phyloP scores from a whole-genome alignment of 768 basidiomycete species.

The Pisolithus sp. region DNA sequence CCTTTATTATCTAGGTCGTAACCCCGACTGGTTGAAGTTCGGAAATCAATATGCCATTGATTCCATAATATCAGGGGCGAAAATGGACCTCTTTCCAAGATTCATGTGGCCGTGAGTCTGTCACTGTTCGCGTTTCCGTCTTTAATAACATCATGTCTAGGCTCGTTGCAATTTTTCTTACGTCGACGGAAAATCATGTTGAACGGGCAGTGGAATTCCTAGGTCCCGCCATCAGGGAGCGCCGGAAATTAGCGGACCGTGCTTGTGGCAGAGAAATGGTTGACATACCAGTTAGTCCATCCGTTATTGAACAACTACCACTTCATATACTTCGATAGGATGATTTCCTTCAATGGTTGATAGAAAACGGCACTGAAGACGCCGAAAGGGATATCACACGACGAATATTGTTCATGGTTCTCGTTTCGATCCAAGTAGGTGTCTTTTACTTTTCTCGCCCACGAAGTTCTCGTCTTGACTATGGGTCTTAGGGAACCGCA shows the following conservation, averaged over 20 bases:
- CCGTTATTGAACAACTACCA: neutral
- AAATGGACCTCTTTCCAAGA: conserved; percentile 27
- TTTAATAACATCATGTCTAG: conserved; percentile 5
- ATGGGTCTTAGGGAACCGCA: neutral
- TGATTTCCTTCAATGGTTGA: conserved; percentile 31
- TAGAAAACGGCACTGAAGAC: conserved; percentile 18
- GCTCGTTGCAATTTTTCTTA: conserved; percentile 11
- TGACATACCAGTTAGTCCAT: conserved; percentile 2
- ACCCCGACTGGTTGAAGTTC: conserved; percentile 26
- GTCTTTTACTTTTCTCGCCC: neutral
- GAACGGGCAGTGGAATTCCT: conserved; percentile 9
- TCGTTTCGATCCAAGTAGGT: conserved; percentile 20
- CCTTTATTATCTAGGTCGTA: conserved; percentile 24
- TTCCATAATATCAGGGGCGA: conserved; percentile 10
- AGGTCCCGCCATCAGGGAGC: conserved; percentile 24
- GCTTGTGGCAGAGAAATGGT: neutral
- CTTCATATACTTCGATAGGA: conserved; percentile 12
- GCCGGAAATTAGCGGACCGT: conserved; percentile 3
- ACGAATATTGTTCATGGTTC: conserved; percentile 8
- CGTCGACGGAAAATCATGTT: neutral
- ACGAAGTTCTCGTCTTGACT: neutral
- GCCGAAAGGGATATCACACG: conserved; percentile 16
- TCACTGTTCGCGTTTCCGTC: too few relatives aligned
- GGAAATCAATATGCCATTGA: conserved; percentile 24
- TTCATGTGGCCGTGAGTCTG: conserved; percentile 26